Base-by-base conservation (phyloP, 768 basidiomycete species). In the Fistulinella prunicolor region DNA sequence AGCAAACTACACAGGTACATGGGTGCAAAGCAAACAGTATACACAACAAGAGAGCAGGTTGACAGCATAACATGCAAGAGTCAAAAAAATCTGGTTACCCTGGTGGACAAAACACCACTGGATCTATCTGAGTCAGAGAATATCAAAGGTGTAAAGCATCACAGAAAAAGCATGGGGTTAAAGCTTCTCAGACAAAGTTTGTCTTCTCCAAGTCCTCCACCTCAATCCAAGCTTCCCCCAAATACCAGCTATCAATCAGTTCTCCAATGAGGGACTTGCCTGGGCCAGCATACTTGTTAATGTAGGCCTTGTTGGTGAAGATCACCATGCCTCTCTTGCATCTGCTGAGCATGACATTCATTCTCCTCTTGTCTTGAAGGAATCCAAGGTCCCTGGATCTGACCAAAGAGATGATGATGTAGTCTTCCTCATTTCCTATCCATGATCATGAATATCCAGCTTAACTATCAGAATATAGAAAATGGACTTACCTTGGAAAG, bases 321-420 rank as follows among this genome's bases (percentile, higher is more conserved):
- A 93, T 85, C 49, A 82, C 81, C 88, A 92, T 91, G 24, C 82
- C 84, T 42, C 68, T 73, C 63, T 85, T 85, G 74, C 85, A 89
- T 30, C 90, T 79, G 39, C 82, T 85, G 8, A 92, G 81, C 88
- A 93, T 90, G 49, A 93, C 89, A 82, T 93, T 92, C 44, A 86
- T 84, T 16, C 90, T 76, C 23, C 84, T 76, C 9, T 74, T 54
- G 57, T 82, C 82, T 13, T 65, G 60, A 28, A 93, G 70, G 54
- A 93, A 93, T 5, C 89, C 90, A 39, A 85, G 69, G 4, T 72
- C 75, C 28, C 66, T 67, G 0, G 86, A 76, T 21, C 87, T 75
- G 6, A 87, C 86, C 14, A 86, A 53, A 7, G 88, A 89, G 39
- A 90, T 75, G 49, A 90, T 74, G 38, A 90, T 83, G 24, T 78